Percentiles rank a stretch among this genome's conserved stretches.
Conservation (phyloP, 352 stramenopile genomes). For the Globisporangium middletonii region DNA sequence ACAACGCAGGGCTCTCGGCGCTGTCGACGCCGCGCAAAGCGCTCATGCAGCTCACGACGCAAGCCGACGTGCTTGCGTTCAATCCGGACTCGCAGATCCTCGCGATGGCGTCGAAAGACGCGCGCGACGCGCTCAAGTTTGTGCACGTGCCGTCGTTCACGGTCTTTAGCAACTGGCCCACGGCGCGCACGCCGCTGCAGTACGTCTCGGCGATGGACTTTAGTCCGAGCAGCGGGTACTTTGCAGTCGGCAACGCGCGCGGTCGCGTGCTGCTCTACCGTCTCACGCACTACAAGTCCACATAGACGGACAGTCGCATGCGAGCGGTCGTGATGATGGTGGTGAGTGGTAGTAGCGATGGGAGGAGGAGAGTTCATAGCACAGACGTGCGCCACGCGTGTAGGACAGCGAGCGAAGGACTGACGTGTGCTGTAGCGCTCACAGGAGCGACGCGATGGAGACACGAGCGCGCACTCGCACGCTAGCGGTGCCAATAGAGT, state of each 20-base stretch:
- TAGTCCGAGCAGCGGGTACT: conserved; percentile 90
- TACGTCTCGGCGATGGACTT: conserved; percentile 97
- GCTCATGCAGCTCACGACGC: conserved; percentile 97
- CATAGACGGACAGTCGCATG: conserved; percentile 24
- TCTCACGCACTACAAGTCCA: conserved; percentile 92
- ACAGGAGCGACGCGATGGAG: not conserved
- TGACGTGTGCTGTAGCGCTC: not conserved
- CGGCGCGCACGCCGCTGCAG: conserved; percentile 92
- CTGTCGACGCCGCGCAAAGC: conserved; percentile 84
- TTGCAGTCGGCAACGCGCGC: conserved; percentile 95
- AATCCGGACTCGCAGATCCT: conserved; percentile 93
- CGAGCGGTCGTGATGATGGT: not conserved
- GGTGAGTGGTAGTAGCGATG: not conserved
- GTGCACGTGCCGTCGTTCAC: conserved; percentile 93
- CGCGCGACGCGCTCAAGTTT: conserved; percentile 93
- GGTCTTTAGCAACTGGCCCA: conserved; percentile 98
- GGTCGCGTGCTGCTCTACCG: conserved; percentile 96
- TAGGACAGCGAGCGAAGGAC: not conserved
- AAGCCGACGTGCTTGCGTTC: conserved; percentile 87
- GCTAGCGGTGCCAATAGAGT: conserved; percentile 9
- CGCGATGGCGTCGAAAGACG: conserved; percentile 88
- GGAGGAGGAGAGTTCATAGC: not conserved
- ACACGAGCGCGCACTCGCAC: not conserved
- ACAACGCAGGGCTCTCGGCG: conserved; percentile 49
- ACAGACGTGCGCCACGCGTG: not conserved